These are phyloP conservation scores for Fusarium xyrophilum DNA, from an alignment of 2,329 filamentous ascomycete genomes.

Conservation along the genomic window DNA sequence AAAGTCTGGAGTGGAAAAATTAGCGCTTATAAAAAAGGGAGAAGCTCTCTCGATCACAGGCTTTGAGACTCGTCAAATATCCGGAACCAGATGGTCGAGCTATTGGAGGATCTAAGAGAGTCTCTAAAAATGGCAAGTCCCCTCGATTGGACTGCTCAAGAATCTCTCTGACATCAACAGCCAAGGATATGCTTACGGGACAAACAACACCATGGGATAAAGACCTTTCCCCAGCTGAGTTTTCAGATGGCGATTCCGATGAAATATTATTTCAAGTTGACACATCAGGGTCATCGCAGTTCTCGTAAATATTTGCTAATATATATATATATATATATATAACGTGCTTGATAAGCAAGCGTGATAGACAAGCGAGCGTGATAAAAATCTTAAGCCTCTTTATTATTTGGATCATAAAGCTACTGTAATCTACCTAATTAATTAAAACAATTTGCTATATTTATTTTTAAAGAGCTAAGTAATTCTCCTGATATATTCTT, in stretches of 20 bases:
- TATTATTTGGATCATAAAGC: no score
- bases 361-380: no score
- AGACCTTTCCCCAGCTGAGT: rapidly evolving
- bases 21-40: not conserved
- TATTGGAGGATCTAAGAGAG: not conserved
- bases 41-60: not conserved
- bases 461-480: no score
- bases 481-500: no score
- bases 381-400: no score
- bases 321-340: no score
- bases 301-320: not conserved
- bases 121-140: not conserved
- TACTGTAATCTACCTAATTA: no score
- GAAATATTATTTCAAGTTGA: rapidly evolving
- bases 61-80: slow-evolving; percentile 23
- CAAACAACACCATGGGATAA: not conserved
- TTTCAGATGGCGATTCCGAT: rapidly evolving
- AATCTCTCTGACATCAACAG: not conserved
- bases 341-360: no score
- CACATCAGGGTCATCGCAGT: rapidly evolving
- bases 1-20: slow-evolving; percentile 21
- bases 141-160: rapidly evolving
- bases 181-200: not conserved
- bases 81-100: not conserved
- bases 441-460: no score